Percentiles rank a stretch among this genome's conserved stretches.
phyloP scores from a whole-genome alignment of 1,284 basidiomycete species.

The Cryptococcus wingfieldii region DNA sequence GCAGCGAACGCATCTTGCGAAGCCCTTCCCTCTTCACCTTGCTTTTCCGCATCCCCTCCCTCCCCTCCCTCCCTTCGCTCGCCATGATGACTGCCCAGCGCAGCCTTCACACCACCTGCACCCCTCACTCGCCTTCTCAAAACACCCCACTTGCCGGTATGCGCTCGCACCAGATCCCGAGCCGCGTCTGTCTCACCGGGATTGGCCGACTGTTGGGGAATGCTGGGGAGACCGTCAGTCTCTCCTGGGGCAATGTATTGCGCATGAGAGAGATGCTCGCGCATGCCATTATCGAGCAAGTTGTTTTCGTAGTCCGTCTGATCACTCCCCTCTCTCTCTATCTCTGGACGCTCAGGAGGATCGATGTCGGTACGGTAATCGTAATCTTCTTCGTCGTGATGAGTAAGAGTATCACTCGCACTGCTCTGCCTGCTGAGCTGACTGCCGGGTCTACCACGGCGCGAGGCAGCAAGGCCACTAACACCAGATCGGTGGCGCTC shows the following conservation, averaged over 20 bases:
- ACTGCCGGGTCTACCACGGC: slow-evolving; percentile 17
- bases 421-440: slow-evolving; percentile 24
- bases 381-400: slow-evolving; percentile 39
- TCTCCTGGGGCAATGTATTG: slow-evolving; percentile 50
- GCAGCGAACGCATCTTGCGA: slow-evolving; percentile 28
- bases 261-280: slow-evolving; percentile 19
- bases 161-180: slow-evolving; percentile 44
- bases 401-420: slow-evolving; percentile 10
- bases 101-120: slow-evolving; percentile 19
- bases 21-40: slow-evolving; percentile 21
- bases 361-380: slow-evolving; percentile 46
- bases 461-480: slow-evolving; percentile 1
- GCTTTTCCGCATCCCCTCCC: not conserved
- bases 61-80: not conserved
- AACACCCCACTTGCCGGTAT: slow-evolving; percentile 46
- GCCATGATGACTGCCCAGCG: not conserved
- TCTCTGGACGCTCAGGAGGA: slow-evolving; percentile 14
- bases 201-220: slow-evolving; percentile 23
- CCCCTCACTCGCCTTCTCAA: slow-evolving; percentile 40
- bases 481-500: slow-evolving; percentile 29
- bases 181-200: slow-evolving; percentile 32
- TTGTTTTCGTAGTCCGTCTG: slow-evolving; percentile 9
- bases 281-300: slow-evolving; percentile 31
- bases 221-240: slow-evolving; percentile 49
- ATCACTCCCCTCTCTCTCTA: slow-evolving; percentile 2